Evolutionary conservation across 2,329 filamentous ascomycete species (phyloP).

Genomic region (Arthrobotrys megalospora): DNA sequence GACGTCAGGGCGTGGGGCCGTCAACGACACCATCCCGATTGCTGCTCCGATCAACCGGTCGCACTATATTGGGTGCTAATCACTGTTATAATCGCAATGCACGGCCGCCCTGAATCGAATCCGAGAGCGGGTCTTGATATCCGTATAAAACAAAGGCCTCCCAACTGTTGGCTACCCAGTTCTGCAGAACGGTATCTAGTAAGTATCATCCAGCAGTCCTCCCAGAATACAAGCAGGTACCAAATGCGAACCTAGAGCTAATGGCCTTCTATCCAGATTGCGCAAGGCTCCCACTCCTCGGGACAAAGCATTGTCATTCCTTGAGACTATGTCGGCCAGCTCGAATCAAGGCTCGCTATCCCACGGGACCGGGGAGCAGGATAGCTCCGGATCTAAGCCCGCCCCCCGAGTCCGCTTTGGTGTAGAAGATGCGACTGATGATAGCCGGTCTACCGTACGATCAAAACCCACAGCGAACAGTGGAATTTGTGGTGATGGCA

Average conservation of each 20-base stretch:
- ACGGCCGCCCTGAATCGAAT: not conserved
- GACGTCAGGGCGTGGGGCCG: constrained; percentile 15
- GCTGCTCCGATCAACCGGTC: constrained; percentile 5
- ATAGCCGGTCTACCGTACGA: not conserved
- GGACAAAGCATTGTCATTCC: not conserved
- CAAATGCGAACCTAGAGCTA: too few relatives aligned
- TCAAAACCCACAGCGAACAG: not conserved
- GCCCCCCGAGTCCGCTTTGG: not conserved
- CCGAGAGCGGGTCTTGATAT: not conserved
- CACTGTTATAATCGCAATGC: not conserved
- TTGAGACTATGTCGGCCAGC: not conserved
- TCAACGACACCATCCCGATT: not conserved
- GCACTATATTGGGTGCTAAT: not conserved
- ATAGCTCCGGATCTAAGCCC: not conserved
- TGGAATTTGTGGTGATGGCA: too few relatives aligned
- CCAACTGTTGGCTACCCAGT: not conserved
- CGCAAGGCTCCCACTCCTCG: not conserved
- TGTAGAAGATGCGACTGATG: not conserved
- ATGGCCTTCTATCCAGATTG: too few relatives aligned
- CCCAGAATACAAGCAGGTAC: too few relatives aligned
- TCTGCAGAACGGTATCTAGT: not conserved
- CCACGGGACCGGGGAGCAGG: too few relatives aligned
- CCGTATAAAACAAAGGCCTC: not conserved
- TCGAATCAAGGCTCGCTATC: not conserved
- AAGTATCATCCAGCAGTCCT: too few relatives aligned